Conservation (phyloP, 2,329 filamentous ascomycete species). For the Septoria petroselini region DNA sequence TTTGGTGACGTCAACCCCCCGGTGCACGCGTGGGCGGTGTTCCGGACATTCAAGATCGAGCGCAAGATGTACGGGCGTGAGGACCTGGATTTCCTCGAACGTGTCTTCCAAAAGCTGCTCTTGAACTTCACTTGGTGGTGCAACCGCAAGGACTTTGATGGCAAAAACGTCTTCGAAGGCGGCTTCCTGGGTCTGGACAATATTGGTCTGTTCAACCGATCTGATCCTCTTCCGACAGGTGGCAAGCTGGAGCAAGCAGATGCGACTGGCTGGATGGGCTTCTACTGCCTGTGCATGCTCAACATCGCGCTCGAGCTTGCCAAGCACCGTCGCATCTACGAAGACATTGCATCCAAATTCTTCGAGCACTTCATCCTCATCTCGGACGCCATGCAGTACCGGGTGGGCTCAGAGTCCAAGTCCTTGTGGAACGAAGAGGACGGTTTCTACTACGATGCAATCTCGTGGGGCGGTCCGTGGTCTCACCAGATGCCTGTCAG, state of each 20-base stretch:
- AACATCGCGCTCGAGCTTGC: conserved; percentile 94
- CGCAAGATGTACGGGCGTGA: conserved; percentile 94
- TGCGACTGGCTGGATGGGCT: conserved; percentile 98
- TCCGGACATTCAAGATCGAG: conserved; percentile 96
- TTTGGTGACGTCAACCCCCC: conserved; percentile 96
- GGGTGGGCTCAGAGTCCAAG: conserved; percentile 66
- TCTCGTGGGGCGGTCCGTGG: conserved; percentile 92
- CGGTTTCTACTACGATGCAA: conserved; percentile 97
- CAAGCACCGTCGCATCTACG: conserved; percentile 91
- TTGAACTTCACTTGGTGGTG: conserved; percentile 99
- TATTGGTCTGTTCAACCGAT: conserved; percentile 95
- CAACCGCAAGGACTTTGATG: conserved; percentile 88
- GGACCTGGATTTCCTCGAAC: conserved; percentile 91
- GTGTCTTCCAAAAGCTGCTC: conserved; percentile 92
- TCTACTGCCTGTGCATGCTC: conserved; percentile 93
- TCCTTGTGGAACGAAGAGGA: conserved; percentile 96
- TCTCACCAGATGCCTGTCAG: conserved; percentile 88
- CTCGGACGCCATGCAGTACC: conserved; percentile 86
- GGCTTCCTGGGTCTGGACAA: conserved; percentile 95
- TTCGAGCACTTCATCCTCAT: conserved; percentile 99
- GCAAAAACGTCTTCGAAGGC: conserved; percentile 96
- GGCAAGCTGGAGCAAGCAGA: conserved; percentile 94
- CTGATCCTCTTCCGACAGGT: conserved; percentile 88
- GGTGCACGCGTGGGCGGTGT: conserved; percentile 93
- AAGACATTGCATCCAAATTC: conserved; percentile 96